A percentile compares a stretch with the other conserved stretches of the same genome.
Conservation (phyloP, 1,284 basidiomycete genomes). For the Meira miltonrushii region DNA sequence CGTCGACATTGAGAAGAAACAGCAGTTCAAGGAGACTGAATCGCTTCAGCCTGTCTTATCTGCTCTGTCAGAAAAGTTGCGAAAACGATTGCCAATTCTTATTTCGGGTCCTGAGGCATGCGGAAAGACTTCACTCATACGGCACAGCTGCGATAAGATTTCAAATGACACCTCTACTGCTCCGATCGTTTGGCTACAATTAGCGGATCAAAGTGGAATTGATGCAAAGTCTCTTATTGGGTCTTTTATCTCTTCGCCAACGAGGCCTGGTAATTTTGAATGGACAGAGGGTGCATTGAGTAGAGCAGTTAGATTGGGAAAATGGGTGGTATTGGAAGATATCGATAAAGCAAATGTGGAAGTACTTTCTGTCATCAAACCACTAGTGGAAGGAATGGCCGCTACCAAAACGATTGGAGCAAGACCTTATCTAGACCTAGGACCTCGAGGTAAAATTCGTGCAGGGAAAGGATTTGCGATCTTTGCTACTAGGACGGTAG, state of each 20-base stretch:
- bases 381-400: conserved; percentile 70
- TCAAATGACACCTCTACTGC: conserved; percentile 52
- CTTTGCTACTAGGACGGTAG: conserved; percentile 52
- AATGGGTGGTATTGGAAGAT: conserved; percentile 91
- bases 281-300: conserved; percentile 94
- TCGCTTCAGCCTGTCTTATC: conserved; percentile 58
- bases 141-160: conserved; percentile 65
- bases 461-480: conserved; percentile 54
- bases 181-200: conserved; percentile 74
- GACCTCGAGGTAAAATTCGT: conserved; percentile 48
- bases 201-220: conserved; percentile 60
- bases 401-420: conserved; percentile 68
- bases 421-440: conserved; percentile 60
- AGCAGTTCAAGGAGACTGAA: conserved; percentile 59
- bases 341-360: conserved; percentile 62
- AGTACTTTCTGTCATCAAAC: conserved; percentile 40
- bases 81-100: conserved; percentile 70
- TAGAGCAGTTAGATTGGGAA: conserved; percentile 80
- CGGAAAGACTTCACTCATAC: conserved; percentile 79
- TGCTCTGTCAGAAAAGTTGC: conserved; percentile 64
- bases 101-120: conserved; percentile 81
- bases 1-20: not conserved
- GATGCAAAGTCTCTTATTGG: conserved; percentile 91
- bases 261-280: conserved; percentile 81
- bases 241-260: conserved; percentile 83